These are phyloP conservation scores for Fusarium cyanostomum DNA, from an alignment of 2,329 filamentous ascomycete species.

Conservation along the genomic window DNA sequence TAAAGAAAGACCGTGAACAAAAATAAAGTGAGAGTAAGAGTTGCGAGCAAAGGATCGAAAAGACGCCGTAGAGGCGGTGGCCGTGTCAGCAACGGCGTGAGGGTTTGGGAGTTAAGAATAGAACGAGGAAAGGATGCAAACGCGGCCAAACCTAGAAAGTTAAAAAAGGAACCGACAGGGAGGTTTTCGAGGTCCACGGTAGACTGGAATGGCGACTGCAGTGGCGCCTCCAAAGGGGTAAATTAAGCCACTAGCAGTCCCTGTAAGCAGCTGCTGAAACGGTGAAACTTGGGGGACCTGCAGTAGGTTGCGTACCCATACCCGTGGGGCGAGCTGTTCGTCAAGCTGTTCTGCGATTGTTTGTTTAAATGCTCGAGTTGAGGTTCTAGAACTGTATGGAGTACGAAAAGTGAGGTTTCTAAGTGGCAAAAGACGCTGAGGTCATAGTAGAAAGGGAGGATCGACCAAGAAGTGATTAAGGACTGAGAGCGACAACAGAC, in stretches of 20 bases:
- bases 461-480: neutral
- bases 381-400: no score
- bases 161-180: constrained; percentile 9
- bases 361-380: neutral
- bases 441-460: neutral
- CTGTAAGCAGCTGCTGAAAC: constrained; percentile 35
- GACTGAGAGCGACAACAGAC: neutral
- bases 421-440: no score
- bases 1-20: constrained; percentile 14
- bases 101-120: constrained; percentile 1
- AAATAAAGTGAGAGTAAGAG: constrained; percentile 9
- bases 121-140: neutral
- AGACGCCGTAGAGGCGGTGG: constrained; percentile 23
- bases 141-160: constrained; percentile 8
- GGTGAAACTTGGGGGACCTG: constrained; percentile 29
- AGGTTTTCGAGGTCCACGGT: neutral
- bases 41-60: constrained; percentile 6
- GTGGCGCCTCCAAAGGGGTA: constrained; percentile 30
- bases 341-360: no score
- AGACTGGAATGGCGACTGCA: constrained; percentile 1
- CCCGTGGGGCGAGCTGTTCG: neutral
- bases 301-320: constrained; percentile 1
- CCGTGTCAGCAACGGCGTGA: constrained; percentile 14
- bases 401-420: no score
- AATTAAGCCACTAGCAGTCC: constrained; percentile 34